These are phyloP conservation scores for Beauveria rudraprayagi DNA, from an alignment of 2,329 filamentous ascomycete genomes.

Conservation along the genomic window DNA sequence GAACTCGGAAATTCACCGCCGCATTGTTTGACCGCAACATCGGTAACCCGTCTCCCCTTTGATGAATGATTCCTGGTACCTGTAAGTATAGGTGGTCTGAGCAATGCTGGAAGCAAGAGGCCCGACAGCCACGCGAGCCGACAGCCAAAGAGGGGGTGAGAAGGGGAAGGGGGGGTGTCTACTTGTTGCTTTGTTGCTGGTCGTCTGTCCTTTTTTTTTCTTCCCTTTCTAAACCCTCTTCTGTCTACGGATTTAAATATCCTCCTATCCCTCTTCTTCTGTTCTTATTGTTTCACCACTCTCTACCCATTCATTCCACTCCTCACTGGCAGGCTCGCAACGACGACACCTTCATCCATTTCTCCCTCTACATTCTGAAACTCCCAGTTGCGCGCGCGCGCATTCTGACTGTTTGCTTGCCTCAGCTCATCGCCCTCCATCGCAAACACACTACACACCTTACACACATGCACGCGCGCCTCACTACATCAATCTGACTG, in stretches of 20 bases:
- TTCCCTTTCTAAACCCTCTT: background rate
- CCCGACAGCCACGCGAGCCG: conserved; percentile 9
- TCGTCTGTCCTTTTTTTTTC: background rate
- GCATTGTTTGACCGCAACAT: conserved; percentile 10
- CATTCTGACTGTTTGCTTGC: background rate
- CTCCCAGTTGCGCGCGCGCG: background rate
- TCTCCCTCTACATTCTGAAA: background rate
- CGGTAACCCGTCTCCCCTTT: background rate
- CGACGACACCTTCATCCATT: background rate
- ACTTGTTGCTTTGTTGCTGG: background rate
- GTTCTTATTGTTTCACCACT: background rate
- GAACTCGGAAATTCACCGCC: background rate
- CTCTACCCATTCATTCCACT: background rate
- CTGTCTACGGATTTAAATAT: conserved; percentile 8
- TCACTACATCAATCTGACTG: background rate
- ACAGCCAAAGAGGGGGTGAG: background rate
- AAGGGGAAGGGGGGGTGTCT: background rate
- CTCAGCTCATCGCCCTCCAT: background rate
- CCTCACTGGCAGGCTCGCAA: background rate
- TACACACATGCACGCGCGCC: background rate
- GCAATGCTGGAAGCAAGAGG: conserved; percentile 6
- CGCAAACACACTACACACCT: background rate
- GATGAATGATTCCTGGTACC: background rate
- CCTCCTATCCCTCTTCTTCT: background rate
- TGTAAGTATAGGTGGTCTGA: conserved; percentile 7